Evolutionary conservation across 2,329 filamentous ascomycete genomes (phyloP), one percentile per base, ranked within the genome.

Genomic region (Fusarium musae): DNA sequence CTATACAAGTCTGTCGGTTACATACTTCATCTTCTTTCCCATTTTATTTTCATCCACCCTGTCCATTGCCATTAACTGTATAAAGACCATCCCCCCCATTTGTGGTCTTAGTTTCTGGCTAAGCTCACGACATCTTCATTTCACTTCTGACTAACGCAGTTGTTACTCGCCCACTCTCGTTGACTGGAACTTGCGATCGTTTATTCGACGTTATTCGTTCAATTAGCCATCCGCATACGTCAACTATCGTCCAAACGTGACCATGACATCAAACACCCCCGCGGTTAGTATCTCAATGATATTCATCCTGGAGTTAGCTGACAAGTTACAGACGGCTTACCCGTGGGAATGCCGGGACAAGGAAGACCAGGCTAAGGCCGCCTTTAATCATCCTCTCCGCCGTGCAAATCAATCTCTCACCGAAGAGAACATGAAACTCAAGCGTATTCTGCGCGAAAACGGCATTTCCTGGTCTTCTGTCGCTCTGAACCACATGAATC

Each of bases 301-400:
- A 17, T 23, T 21, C 40, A 21, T 44, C 34, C 9, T n/a, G 8
- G 42, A 63, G 9, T 47, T 64, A 39, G 66, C 76, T 66, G 50
- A 64, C 46, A 68, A 23, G 26, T 44, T 17, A 26, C 53, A 83
- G 80, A 74, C 77, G 26, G 72, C 79, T 39, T 82, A 81, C 53
- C 84, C 87, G 8, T 86, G 84, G 84, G 87, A 89, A 74, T 85
- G 84, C 63, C 85, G 86, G 60, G 87, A 89, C 72, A 85, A 85
- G 74, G 82, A 86, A 66, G 86, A 89, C 36, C 83, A 85, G 78
- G 85, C 87, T 53, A 85, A 84, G 78, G 78, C 80, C 40, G 81
- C 82, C 53, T 88, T 86, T 76, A 84, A 87, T 37, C 80, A 84
- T 37, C 86, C 86, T 37, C 79, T 87, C n/a, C 86, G 86, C 34